Base-by-base conservation (phyloP, 768 basidiomycete species). In the Suillus weaverae region DNA sequence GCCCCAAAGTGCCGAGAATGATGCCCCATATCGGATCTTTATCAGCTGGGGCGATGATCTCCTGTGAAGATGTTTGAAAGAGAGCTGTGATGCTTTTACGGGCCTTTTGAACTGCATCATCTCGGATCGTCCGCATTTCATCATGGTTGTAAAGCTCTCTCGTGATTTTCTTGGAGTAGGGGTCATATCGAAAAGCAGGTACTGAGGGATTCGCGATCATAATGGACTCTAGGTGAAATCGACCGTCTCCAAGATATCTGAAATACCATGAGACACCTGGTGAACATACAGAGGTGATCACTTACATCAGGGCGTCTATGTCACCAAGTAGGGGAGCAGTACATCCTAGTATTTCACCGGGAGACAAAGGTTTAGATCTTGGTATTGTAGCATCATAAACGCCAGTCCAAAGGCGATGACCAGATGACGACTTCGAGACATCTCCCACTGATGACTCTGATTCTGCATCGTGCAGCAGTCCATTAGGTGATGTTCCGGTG, bases 121-220 rank as follows among this genome's bases (percentile, higher is more conserved):
- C 84, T 56, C 97, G 82, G 44, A 89, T 77, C 0, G 75, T 72
- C 55, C 89, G 85, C 97, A 99, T 99, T 78, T 95, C 90, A 10
- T 79, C 75, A 71, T 99, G 95, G 70, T 94, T 85, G 69, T 99
- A 99, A 4, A 88, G 84, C 73, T 99, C 97, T 64, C 94, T 81
- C 2, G 97, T 98, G 60, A 99, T 83, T 73, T 95, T 97, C 77
- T 99, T 99, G 26, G 95, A 94, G 76, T 99, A 99, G 4, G 97
- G 97, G 73, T 99, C 97, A 77, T 99, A 99, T 26, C 97, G 88
- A 79, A 97, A 99, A 0, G 97, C 96, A 13, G 97, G 95, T 20
- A 99, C 84, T 36, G 85, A 77, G 0, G 97, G 97, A 75, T 99
- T 99, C n/a, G 95, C 95, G 65, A 99, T 97, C 97, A 99, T 99